Conservation (phyloP, 805 yeast genomes). For the Phaffomyces opuntiae region DNA sequence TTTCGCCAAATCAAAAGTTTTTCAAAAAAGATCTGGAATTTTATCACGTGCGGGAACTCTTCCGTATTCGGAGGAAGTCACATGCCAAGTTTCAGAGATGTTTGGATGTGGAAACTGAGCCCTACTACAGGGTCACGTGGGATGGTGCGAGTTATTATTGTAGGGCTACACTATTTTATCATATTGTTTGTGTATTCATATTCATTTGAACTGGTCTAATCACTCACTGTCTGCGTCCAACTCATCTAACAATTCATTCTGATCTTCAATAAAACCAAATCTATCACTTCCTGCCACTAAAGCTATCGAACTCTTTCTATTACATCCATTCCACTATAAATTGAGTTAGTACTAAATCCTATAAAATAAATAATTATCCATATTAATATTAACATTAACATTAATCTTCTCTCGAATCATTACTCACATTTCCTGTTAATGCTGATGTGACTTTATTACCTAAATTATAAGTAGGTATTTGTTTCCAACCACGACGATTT, state of each 20-base stretch:
- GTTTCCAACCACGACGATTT: conserved; percentile 30
- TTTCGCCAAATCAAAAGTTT: not conserved
- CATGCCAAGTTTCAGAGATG: too few species aligned
- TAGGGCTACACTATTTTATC: too few species aligned
- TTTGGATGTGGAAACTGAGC: not conserved
- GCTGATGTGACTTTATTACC: conserved; percentile 22
- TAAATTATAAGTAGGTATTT: conserved; percentile 24
- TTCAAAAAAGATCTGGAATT: too few species aligned
- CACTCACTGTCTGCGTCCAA: conserved; percentile 25
- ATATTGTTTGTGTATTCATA: not conserved
- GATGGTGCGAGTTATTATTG: too few species aligned
- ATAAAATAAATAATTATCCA: not conserved
- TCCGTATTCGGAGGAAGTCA: not conserved
- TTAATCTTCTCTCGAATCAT: not conserved
- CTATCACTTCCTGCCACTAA: conserved; percentile 23
- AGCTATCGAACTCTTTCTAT: conserved; percentile 10
- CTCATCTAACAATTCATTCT: conserved; percentile 33
- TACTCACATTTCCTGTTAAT: conserved; percentile 22
- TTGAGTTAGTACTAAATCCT: conserved; percentile 8
- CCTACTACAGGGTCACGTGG: not conserved
- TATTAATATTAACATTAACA: not conserved
- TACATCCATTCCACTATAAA: conserved; percentile 10
- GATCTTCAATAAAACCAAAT: conserved; percentile 32
- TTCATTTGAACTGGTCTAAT: not conserved
- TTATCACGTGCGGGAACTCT: not conserved